Percentiles rank a stretch among this genome's conserved stretches.
phyloP scores from a whole-genome alignment of 2,329 filamentous ascomycete genomes.

The Lanzia echinophila region DNA sequence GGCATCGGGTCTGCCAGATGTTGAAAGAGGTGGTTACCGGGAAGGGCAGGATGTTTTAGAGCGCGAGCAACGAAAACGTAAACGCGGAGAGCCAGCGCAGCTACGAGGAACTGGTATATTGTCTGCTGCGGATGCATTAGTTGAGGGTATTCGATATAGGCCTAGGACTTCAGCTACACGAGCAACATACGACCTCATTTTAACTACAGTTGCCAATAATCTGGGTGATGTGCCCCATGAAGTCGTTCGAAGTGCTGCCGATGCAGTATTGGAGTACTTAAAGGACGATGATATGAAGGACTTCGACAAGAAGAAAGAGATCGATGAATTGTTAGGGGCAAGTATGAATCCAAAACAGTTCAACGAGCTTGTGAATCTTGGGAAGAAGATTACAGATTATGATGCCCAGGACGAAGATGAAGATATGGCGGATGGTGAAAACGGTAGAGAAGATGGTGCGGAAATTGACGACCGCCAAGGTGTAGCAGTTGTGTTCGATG shows the following conservation, averaged over 20 bases:
- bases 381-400: conserved; percentile 99
- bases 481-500: conserved; percentile 95
- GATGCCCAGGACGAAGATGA: conserved; percentile 95
- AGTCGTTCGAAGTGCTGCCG: conserved; percentile 86
- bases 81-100: conserved; percentile 64
- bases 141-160: conserved; percentile 88
- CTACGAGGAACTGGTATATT: conserved; percentile 70
- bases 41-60: conserved; percentile 81
- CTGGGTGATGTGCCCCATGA: conserved; percentile 91
- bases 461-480: conserved; percentile 93
- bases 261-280: conserved; percentile 81
- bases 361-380: conserved; percentile 91
- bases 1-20: conserved; percentile 54
- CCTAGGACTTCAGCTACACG: conserved; percentile 87
- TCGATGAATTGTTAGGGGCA: conserved; percentile 86
- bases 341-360: conserved; percentile 83
- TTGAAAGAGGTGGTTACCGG: conserved; percentile 67
- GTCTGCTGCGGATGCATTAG: conserved; percentile 74
- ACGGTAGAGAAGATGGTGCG: conserved; percentile 58
- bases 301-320: conserved; percentile 95
- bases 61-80: conserved; percentile 80
- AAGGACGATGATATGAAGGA: conserved; percentile 97
- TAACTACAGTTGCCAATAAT: conserved; percentile 80
- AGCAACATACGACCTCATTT: conserved; percentile 88
- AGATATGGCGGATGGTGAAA: conserved; percentile 65